Evolutionary conservation across 306 rosid genomes (phyloP).

Genomic region (Fragaria iinumae): DNA sequence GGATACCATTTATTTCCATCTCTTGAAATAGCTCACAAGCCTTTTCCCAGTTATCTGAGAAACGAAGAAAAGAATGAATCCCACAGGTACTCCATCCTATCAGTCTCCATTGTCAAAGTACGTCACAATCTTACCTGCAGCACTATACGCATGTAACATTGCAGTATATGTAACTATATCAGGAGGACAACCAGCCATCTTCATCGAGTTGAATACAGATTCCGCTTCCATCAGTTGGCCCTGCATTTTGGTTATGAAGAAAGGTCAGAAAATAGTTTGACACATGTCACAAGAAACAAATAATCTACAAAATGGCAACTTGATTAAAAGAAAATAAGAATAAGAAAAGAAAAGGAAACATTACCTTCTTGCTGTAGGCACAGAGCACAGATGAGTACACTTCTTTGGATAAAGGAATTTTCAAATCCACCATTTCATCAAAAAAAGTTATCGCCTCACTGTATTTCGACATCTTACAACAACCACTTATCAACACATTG

Average conservation of each 20-base stretch:
- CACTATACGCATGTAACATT: slow-evolving; percentile 73
- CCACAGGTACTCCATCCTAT: slow-evolving; percentile 10
- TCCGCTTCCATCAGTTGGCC: slow-evolving; percentile 70
- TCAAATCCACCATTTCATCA: slow-evolving; percentile 63
- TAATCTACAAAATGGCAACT: slow-evolving; percentile 21
- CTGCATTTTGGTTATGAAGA: slow-evolving; percentile 41
- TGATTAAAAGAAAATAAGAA: not conserved
- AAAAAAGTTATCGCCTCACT: slow-evolving; percentile 58
- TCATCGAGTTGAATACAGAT: slow-evolving; percentile 66
- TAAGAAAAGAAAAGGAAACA: slow-evolving; percentile 13
- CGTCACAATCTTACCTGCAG: slow-evolving; percentile 48
- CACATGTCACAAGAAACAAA: slow-evolving; percentile 8
- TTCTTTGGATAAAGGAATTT: slow-evolving; percentile 70
- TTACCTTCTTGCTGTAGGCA: slow-evolving; percentile 84
- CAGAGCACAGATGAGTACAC: slow-evolving; percentile 72
- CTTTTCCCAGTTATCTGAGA: slow-evolving; percentile 80
- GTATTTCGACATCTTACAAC: slow-evolving; percentile 80
- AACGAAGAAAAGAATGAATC: slow-evolving; percentile 23
- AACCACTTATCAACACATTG: slow-evolving; percentile 87
- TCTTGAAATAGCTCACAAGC: slow-evolving; percentile 66
- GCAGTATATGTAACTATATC: slow-evolving; percentile 81
- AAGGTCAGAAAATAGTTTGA: slow-evolving; percentile 7
- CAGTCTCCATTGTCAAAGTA: slow-evolving; percentile 26
- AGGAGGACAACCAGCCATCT: slow-evolving; percentile 59
- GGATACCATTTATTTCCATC: slow-evolving; percentile 60